A percentile compares a stretch with the other conserved stretches of the same genome.
Evolutionary conservation across 805 yeast genomes (phyloP).

Genomic region (Candida montana): DNA sequence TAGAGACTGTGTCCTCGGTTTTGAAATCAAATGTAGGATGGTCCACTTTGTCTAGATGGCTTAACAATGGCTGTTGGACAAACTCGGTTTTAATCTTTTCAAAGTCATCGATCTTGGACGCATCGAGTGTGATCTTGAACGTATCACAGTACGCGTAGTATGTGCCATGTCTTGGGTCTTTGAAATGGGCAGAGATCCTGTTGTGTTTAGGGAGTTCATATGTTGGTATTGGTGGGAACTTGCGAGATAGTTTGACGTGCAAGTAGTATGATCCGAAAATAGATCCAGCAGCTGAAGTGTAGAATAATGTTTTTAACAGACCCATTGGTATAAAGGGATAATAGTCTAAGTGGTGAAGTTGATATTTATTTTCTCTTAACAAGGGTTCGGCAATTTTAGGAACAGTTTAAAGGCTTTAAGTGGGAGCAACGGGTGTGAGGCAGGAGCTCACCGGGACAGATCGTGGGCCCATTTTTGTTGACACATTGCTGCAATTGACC

Average conservation of each 20-base stretch:
- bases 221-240: constrained; percentile 17
- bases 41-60: background rate
- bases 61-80: background rate
- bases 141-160: constrained; percentile 20
- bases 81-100: constrained; percentile 1
- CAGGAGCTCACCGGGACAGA: too few relatives aligned
- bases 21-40: background rate
- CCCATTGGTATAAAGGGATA: too few relatives aligned
- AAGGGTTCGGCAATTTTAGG: background rate
- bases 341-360: background rate
- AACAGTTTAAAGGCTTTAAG: too few relatives aligned
- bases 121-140: constrained; percentile 12
- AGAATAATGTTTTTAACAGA: constrained; percentile 9
- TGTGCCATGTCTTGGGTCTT: constrained; percentile 2
- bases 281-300: constrained; percentile 8
- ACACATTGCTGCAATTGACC: too few relatives aligned
- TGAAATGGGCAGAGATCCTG: constrained; percentile 9
- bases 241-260: constrained; percentile 12
- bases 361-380: background rate
- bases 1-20: background rate
- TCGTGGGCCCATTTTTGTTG: too few relatives aligned
- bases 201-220: constrained; percentile 17
- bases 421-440: too few relatives aligned
- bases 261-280: constrained; percentile 15
- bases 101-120: background rate